Conservation (phyloP, 768 basidiomycete species). For the Tylopilus sp. region DNA sequence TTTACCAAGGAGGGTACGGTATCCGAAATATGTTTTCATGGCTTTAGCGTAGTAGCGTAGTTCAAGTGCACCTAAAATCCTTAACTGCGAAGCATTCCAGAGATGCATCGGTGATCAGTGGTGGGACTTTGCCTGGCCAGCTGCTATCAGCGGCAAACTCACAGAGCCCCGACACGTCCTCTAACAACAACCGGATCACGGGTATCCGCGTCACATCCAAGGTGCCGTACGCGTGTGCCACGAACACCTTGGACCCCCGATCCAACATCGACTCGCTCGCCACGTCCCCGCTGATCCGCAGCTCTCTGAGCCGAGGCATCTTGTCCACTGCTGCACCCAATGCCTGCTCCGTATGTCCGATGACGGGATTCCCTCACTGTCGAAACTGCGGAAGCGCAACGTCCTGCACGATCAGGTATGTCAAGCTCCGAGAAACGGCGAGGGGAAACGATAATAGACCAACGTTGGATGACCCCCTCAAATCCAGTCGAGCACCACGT, state of each 20-base stretch:
- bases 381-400: constrained; percentile 17
- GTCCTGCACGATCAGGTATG: constrained; percentile 13
- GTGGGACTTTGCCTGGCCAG: constrained; percentile 16
- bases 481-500: constrained; percentile 15
- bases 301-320: constrained; percentile 15
- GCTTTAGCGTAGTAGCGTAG: not conserved
- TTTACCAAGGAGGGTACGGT: not conserved
- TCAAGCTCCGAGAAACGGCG: constrained; percentile 10
- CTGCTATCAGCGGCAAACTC: constrained; percentile 18
- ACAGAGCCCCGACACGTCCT: constrained; percentile 19
- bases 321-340: constrained; percentile 17
- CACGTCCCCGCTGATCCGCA: constrained; percentile 20
- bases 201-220: constrained; percentile 2
- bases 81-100: too few relatives aligned
- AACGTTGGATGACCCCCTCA: constrained; percentile 18
- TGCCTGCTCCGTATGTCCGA: constrained; percentile 18
- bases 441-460: constrained; percentile 16
- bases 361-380: constrained; percentile 15
- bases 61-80: too few relatives aligned
- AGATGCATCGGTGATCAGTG: too few relatives aligned
- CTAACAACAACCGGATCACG: constrained; percentile 17
- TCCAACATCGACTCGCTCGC: constrained; percentile 25
- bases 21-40: not conserved
- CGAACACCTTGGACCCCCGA: constrained; percentile 18
- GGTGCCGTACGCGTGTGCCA: not conserved